Evolutionary conservation across 768 basidiomycete genomes (phyloP), one percentile per base, ranked within the genome.

Genomic region (Pholiota molesta): DNA sequence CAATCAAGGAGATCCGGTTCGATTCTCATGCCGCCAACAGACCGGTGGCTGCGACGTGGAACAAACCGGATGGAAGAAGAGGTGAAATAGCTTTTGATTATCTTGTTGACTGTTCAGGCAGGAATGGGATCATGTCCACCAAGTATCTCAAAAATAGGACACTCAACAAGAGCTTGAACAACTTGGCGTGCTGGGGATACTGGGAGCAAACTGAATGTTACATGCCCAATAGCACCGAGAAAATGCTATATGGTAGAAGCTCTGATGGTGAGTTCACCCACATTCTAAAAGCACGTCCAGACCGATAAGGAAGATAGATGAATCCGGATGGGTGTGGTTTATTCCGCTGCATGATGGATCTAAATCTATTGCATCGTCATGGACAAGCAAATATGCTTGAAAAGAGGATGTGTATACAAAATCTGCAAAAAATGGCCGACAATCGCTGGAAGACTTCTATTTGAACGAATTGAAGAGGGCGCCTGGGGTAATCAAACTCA

Each of bases 101-200:
- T 26, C 66, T 77, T 0, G 65, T 78, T 17, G 76, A 78, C 64
- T 75, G 74, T 1, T 72, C 75, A 13, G 77, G 77, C 1, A 65
- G 73, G 5, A 67, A 68, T 21, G 76, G 77, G 11, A 65, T 79
- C 29, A 74, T 79, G 73, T 73, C 74, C 21, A 77, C 74, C 1
- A 77, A 76, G 59, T 69, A 54, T 40, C 47, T 63, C 52, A 59
- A 59, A 55, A 63, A 63, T 52, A 39, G 62, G 19, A 52, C 59
- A 5, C 44, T 61, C 44, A 51, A 40, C 55, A 39, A 45, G 40
- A 29, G 29, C 23, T 33, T 70, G 23, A 65, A 69, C 33, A 77
- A 79, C 55, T 60, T 90, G 10, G 89, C 89, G 3, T 76, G 86
- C 16, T 91, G 90, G 90, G 89, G 84, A 1, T 91, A 91, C 67